Evolutionary conservation across 1,284 basidiomycete genomes (phyloP).

Genomic region (Pholiota adiposa): DNA sequence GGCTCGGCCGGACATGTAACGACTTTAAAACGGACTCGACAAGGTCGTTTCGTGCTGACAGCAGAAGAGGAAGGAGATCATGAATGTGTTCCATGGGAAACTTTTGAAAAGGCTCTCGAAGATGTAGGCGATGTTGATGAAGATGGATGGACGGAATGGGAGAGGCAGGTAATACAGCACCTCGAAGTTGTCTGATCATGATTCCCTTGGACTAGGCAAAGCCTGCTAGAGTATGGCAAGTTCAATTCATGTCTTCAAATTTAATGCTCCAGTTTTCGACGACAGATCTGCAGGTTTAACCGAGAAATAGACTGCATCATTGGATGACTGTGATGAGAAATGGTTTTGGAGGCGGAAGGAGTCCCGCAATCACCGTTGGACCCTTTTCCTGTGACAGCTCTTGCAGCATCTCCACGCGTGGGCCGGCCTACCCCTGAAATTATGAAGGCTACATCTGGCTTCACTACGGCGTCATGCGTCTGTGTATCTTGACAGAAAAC

Average conservation of each 20-base stretch:
- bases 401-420: conserved; percentile 12
- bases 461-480: neutral
- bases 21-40: conserved; percentile 82
- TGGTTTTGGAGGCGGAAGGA: neutral
- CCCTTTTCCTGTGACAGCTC: conserved; percentile 4
- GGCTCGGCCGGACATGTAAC: conserved; percentile 92
- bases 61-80: conserved; percentile 46
- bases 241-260: neutral
- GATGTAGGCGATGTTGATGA: conserved; percentile 57
- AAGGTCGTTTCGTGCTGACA: conserved; percentile 77
- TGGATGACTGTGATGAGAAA: neutral
- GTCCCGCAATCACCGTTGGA: neutral
- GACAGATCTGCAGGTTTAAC: conserved; percentile 2
- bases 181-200: conserved; percentile 55
- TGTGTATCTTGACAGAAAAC: neutral
- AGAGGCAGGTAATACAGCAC: conserved; percentile 65
- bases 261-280: conserved; percentile 1
- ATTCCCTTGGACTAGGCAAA: neutral
- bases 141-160: conserved; percentile 74
- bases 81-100: conserved; percentile 77
- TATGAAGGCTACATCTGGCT: neutral
- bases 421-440: neutral
- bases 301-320: neutral
- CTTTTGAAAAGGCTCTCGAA: conserved; percentile 70
- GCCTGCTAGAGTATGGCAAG: neutral